These are phyloP conservation scores for Penicillium dipodomyicola DNA, from an alignment of 495 filamentous ascomycete genomes.

Conservation along the genomic window DNA sequence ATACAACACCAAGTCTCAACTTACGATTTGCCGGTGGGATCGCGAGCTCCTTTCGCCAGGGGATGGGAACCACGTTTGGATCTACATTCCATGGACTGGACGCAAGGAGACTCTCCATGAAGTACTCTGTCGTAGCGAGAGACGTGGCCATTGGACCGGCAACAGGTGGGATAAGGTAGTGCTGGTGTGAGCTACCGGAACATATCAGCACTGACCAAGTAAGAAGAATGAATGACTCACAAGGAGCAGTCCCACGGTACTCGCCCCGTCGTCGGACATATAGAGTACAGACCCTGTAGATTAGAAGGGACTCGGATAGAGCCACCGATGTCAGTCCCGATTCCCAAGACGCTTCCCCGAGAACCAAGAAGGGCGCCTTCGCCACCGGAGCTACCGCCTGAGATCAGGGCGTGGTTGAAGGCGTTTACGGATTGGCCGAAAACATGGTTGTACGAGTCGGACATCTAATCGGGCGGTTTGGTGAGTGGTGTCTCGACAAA, in stretches of 20 bases:
- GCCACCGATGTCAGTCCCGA: slow-evolving; percentile 67
- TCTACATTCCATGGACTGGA: slow-evolving; percentile 43
- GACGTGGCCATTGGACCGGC: slow-evolving; percentile 46
- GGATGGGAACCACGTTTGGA: slow-evolving; percentile 39
- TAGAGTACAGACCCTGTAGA: slow-evolving; percentile 60
- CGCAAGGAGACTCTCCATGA: slow-evolving; percentile 38
- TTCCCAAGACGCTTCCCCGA: slow-evolving; percentile 56
- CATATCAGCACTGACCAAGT: background rate
- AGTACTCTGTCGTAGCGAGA: slow-evolving; percentile 41
- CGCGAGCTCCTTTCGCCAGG: slow-evolving; percentile 38
- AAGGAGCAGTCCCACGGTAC: slow-evolving; percentile 46
- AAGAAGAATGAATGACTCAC: slow-evolving; percentile 23
- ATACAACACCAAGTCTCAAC: slow-evolving; percentile 51
- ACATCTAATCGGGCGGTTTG: slow-evolving; percentile 44
- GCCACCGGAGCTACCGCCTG: slow-evolving; percentile 62
- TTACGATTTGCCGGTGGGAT: slow-evolving; percentile 21
- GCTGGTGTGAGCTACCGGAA: slow-evolving; percentile 23
- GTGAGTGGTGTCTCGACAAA: background rate
- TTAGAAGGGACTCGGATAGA: slow-evolving; percentile 62
- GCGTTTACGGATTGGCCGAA: slow-evolving; percentile 54
- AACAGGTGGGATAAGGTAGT: slow-evolving; percentile 35
- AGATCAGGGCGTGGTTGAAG: slow-evolving; percentile 51
- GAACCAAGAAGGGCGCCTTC: slow-evolving; percentile 59
- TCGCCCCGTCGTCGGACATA: slow-evolving; percentile 57
- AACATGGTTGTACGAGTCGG: slow-evolving; percentile 36